Base-by-base conservation (phyloP, 2,329 filamentous ascomycete genomes). In the Fusarium transvaalense region DNA sequence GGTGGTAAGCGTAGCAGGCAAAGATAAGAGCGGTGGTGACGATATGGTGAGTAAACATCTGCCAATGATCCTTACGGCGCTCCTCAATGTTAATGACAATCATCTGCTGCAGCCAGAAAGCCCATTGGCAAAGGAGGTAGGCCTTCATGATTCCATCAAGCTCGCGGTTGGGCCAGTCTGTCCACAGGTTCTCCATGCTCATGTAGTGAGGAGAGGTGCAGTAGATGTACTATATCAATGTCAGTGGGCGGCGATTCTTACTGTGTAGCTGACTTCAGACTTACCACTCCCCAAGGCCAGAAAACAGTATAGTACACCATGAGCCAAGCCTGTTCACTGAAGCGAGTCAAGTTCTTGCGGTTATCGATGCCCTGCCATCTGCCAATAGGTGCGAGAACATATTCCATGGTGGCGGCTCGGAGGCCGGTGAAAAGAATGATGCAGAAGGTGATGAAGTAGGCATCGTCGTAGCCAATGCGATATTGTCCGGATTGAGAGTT, bases 31-130 rank as follows among this genome's bases (percentile, higher is more conserved):
- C 83, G 75, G 90, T 92, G 21, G 96, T 99, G 77, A 98, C 89
- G 76, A 97, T 88, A 81, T 99, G 96, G 79, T 98, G 96, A 19
- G 89, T 91, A 71, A 98, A 89, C 96, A 98, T 98, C 80, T 98
- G 95, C 83, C 89, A 92, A 80, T 97, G 91, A 75, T 99, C 96
- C 82, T 98, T 98, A 75, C 96, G 88, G 70, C 92, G 89, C 81
- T 97, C 92, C 80, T 99, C 96, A 63, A 98, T 94, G 80, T 97
- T 91, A 78, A 98, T 93, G 60, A 97, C 93, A 32, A 97, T 84
- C 69, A 98, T 92, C 81, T 97, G 94, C 81, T 98, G 95, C 47
- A 97, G 80, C 91, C 93, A 97, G 79, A 97, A 98, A 25, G 91
- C 90, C 80, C 94, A 92, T 78, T 98, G 94, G 15, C 91, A 90